Conservation (phyloP, 345 rosid species). For the Dimocarpus longan region DNA sequence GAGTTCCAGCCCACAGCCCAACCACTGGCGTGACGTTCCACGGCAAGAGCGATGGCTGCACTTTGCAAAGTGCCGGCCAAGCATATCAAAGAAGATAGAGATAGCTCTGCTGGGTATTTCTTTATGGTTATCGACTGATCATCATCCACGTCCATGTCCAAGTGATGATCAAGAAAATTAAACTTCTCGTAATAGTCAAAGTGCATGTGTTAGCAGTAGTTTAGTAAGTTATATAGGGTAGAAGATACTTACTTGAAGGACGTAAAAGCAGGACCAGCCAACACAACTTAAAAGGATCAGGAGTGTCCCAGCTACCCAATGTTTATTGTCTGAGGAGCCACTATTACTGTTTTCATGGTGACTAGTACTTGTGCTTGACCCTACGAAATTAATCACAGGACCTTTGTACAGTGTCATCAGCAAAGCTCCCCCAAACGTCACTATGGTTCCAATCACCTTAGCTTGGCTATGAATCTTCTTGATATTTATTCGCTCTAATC, state of each 20-base stretch:
- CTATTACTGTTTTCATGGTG: slow-evolving; percentile 25
- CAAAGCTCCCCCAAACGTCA: slow-evolving; percentile 67
- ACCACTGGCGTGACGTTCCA: slow-evolving; percentile 50
- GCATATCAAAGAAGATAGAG: slow-evolving; percentile 67
- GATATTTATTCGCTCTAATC: slow-evolving; percentile 58
- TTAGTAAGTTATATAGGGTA: no score
- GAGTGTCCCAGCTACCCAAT: slow-evolving; percentile 66
- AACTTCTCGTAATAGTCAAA: not conserved
- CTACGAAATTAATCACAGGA: slow-evolving; percentile 46
- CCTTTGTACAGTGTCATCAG: slow-evolving; percentile 77
- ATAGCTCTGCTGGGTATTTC: slow-evolving; percentile 65
- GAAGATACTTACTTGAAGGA: slow-evolving; percentile 44
- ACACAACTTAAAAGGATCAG: slow-evolving; percentile 65
- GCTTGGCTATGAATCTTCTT: slow-evolving; percentile 56
- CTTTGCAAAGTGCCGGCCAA: slow-evolving; percentile 64
- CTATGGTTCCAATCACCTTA: slow-evolving; percentile 60
- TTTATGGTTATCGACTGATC: slow-evolving; percentile 59
- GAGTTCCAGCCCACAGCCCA: slow-evolving; percentile 79
- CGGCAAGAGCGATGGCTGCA: slow-evolving; percentile 42
- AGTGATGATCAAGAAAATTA: not conserved
- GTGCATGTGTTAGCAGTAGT: not conserved
- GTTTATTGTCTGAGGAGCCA: slow-evolving; percentile 35
- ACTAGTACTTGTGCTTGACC: slow-evolving; percentile 29
- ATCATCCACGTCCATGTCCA: slow-evolving; percentile 5
- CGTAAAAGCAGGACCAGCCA: slow-evolving; percentile 75